Evolutionary conservation across 192 early-diverging fungal species (phyloP), one percentile per base, ranked within the genome.

Genomic region (Rhizoclosmatium globosum): DNA sequence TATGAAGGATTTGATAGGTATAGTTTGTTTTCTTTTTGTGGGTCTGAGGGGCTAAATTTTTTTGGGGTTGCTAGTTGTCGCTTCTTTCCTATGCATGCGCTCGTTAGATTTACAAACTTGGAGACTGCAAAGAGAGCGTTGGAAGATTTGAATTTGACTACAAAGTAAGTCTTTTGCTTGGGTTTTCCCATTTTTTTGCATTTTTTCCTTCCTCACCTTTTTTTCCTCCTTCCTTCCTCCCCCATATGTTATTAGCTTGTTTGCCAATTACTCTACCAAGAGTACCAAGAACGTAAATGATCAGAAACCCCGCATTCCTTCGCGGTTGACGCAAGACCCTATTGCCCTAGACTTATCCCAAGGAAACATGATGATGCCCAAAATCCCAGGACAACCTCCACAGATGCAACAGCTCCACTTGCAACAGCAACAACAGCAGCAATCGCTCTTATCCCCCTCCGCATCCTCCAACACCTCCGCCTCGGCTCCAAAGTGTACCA

Each of bases 191-290:
- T 48, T 70, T 70, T 70, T 46, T 45, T 47, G 23, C 11, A 21
- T 46, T 15, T 70, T 70, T 19, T 15, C 44, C n/a, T 31, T 31
- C 31, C 31, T 70, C 15, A 45, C 31, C 48, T 58, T 38, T 59
- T 31, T 41, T 7, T 53, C 17, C 17, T 53, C 9, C 17, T 53
- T 53, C 1, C 9, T 53, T 53, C 17, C 9, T 53, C 50, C 50
- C 17, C 50, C 17, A 17, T 13, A 7, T 53, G 50, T 13, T 15
- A 21, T 21, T 45, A 59, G 53, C 65, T 70, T 87, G 41, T 87
- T 87, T 68, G 85, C 86, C 21, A 87, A 87, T 65, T 87, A 88
- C 71, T 87, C 86, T 38, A 87, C 83, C 3, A 87, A 87, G 67
- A 86, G 86, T 21, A 82, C 85, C n/a, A 86, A 86, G 71, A 69